A percentile compares a stretch with the other conserved stretches of the same genome.
Conservation (phyloP, 108 stramenopile species). For the Cyclostephanos tholiformis region DNA sequence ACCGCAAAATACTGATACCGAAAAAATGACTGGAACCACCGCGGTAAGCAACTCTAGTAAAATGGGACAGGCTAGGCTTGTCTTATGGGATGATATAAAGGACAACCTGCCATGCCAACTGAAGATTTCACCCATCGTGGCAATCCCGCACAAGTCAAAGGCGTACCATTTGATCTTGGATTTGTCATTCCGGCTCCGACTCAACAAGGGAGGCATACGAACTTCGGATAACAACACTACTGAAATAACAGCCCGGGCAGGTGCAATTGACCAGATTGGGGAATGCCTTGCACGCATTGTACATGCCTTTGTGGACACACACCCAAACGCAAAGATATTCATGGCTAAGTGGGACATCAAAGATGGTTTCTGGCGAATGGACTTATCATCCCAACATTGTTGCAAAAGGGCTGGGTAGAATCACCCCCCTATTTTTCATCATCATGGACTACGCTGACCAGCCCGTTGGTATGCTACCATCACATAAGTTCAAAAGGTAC, state of each 20-base stretch:
- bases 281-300: constrained; percentile 13
- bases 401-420: constrained; percentile 52
- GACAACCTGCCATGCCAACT: too few relatives aligned
- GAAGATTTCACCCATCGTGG: constrained; percentile 23
- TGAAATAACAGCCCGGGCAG: background rate
- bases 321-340: too few relatives aligned
- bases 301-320: constrained; percentile 11
- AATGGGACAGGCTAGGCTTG: too few relatives aligned
- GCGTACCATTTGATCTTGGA: constrained; percentile 9
- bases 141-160: constrained; percentile 21
- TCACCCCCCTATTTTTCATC: constrained; percentile 51
- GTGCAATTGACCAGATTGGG: constrained; percentile 17
- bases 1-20: too few relatives aligned
- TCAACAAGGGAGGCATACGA: background rate
- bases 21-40: too few relatives aligned
- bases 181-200: constrained; percentile 22
- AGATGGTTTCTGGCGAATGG: constrained; percentile 35
- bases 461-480: background rate
- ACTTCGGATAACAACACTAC: constrained; percentile 19
- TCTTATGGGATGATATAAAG: too few relatives aligned
- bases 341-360: constrained; percentile 29
- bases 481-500: background rate
- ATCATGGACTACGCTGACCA: constrained; percentile 13
- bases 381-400: constrained; percentile 40
- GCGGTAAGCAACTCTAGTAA: too few relatives aligned